These are phyloP conservation scores for Escovopsis sp. DNA, from an alignment of 2,329 filamentous ascomycete genomes.

Conservation along the genomic window DNA sequence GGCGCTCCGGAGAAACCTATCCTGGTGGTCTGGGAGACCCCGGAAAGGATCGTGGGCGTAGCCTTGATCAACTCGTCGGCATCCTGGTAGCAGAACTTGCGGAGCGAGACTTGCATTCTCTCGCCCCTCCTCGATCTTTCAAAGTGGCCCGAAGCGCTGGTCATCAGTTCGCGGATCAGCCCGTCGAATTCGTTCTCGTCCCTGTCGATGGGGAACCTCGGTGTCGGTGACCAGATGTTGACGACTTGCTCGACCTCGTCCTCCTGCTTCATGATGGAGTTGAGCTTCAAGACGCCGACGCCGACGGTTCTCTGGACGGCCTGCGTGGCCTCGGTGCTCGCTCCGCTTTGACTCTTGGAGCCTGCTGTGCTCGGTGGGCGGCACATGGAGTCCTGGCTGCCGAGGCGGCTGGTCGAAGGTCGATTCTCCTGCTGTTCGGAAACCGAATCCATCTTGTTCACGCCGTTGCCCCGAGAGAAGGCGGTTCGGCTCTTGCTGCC, in stretches of 20 bases:
- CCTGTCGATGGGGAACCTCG: constrained; percentile 38
- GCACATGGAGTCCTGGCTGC: constrained; percentile 29
- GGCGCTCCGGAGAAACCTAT: constrained; percentile 92
- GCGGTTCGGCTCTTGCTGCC: constrained; percentile 42
- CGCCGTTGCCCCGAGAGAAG: constrained; percentile 35
- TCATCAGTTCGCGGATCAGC: constrained; percentile 57
- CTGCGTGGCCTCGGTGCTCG: constrained; percentile 12
- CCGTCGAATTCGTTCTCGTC: constrained; percentile 56
- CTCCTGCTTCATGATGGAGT: constrained; percentile 54
- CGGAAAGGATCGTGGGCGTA: constrained; percentile 76
- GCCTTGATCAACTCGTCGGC: constrained; percentile 68
- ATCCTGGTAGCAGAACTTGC: constrained; percentile 63
- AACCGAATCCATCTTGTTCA: constrained; percentile 40
- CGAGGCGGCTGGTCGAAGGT: constrained; percentile 19
- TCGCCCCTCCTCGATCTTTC: constrained; percentile 60
- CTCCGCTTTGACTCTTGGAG: constrained; percentile 23
- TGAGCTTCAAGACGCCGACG: constrained; percentile 63
- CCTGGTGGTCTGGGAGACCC: constrained; percentile 66
- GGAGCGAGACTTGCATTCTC: constrained; percentile 64
- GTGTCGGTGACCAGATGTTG: constrained; percentile 57
- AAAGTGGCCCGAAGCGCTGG: constrained; percentile 59
- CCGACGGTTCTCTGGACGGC: constrained; percentile 48
- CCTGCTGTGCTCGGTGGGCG: constrained; percentile 40
- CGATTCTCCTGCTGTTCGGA: constrained; percentile 34
- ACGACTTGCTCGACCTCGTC: constrained; percentile 64